Percentiles rank a stretch among this genome's conserved stretches.
Evolutionary conservation across 2,329 filamentous ascomycete species (phyloP).

Genomic region (Alternaria longipes): DNA sequence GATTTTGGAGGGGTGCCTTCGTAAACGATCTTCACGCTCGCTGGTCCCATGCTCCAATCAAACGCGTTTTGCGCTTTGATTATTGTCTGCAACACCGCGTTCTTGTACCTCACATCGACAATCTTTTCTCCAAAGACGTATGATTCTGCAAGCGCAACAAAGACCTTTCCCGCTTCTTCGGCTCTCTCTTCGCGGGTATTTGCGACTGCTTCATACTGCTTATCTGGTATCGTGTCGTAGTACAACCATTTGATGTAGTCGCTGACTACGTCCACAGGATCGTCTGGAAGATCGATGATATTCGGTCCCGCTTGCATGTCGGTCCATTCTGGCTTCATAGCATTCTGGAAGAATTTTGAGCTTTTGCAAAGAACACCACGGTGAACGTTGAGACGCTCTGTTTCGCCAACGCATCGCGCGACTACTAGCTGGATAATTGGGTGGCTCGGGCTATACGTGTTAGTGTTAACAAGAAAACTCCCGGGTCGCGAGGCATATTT

Average conservation of each 20-base stretch:
- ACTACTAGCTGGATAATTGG: not conserved
- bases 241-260: not conserved
- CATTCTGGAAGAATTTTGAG: not conserved
- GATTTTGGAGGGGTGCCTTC: not conserved
- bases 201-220: not conserved
- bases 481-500: accelerated
- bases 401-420: not conserved
- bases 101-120: not conserved
- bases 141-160: not conserved
- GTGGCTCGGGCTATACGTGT: not conserved
- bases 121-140: not conserved
- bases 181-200: not conserved
- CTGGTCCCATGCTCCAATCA: accelerated
- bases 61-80: not conserved
- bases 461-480: not conserved
- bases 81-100: accelerated
- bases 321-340: not conserved
- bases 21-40: not conserved
- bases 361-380: not conserved
- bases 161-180: not conserved
- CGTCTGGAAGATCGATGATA: accelerated
- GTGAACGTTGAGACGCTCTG: not conserved
- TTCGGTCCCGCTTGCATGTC: not conserved
- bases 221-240: not conserved
- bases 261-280: not conserved